A percentile compares a stretch with the other conserved stretches of the same genome.
Evolutionary conservation across 2,329 filamentous ascomycete species (phyloP).

Genomic region (Fusarium pseudocircinatum): DNA sequence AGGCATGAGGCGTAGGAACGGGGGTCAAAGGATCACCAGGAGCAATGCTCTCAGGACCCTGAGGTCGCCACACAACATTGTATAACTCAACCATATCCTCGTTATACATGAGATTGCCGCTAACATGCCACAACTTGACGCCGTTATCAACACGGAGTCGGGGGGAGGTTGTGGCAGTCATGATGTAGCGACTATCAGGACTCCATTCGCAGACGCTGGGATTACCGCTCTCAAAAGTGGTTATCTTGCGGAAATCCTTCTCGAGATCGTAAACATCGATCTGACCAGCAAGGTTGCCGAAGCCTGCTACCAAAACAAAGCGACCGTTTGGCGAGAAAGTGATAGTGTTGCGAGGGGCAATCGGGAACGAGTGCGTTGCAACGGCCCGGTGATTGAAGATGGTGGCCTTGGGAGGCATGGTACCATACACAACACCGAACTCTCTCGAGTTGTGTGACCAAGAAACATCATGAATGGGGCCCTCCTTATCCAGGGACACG

Average conservation of each 20-base stretch:
- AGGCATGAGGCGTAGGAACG: conserved; percentile 81
- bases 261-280: conserved; percentile 98
- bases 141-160: conserved; percentile 96
- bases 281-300: conserved; percentile 96
- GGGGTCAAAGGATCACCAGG: conserved; percentile 77
- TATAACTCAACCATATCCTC: conserved; percentile 96
- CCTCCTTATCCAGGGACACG: conserved; percentile 93
- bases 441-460: conserved; percentile 99
- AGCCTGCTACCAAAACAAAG: conserved; percentile 93
- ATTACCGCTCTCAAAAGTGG: conserved; percentile 94
- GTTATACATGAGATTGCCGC: conserved; percentile 90
- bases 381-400: conserved; percentile 94
- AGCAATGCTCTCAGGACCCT: conserved; percentile 66
- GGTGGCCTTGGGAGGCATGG: conserved; percentile 98
- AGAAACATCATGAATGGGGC: conserved; percentile 96
- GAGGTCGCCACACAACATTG: conserved; percentile 87
- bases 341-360: conserved; percentile 93
- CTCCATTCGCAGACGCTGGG: conserved; percentile 98
- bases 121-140: conserved; percentile 92
- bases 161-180: conserved; percentile 97
- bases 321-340: conserved; percentile 92
- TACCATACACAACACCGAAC: conserved; percentile 97
- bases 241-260: conserved; percentile 91
- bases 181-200: conserved; percentile 91
- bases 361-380: conserved; percentile 83